Conservation (phyloP, 129 eudicot genomes). For the Saussurea involucrata region DNA sequence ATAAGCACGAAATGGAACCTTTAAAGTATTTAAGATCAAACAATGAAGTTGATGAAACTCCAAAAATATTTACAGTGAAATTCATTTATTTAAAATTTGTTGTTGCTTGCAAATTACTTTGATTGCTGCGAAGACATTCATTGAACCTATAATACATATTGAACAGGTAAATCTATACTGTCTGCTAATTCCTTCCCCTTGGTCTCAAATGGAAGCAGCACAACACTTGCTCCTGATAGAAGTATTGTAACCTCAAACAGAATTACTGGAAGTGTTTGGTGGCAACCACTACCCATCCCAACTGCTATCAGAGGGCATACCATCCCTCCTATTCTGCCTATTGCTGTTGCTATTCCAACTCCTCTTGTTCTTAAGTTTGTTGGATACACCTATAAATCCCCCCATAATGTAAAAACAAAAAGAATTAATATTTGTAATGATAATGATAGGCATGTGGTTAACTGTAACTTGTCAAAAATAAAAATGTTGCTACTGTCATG, state of each 20-base stretch:
- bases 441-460: background rate
- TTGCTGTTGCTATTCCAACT: conserved; percentile 61
- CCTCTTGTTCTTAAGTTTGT: conserved; percentile 61
- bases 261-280: conserved; percentile 50
- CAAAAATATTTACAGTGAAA: background rate
- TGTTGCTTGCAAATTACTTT: background rate
- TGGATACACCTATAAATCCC: conserved; percentile 55
- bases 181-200: conserved; percentile 46
- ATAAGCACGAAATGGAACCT: background rate
- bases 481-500: background rate
- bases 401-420: background rate
- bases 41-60: background rate
- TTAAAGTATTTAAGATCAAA: background rate
- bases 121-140: background rate
- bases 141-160: conserved; percentile 6
- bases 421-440: background rate
- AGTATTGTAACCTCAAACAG: conserved; percentile 49
- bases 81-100: background rate
- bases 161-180: conserved; percentile 13
- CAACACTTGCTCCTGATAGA: conserved; percentile 36
- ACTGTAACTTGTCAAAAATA: background rate
- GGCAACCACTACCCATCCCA: conserved; percentile 51
- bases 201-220: conserved; percentile 65
- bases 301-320: conserved; percentile 71
- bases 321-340: conserved; percentile 79